Evolutionary conservation across 805 yeast genomes (phyloP).

Genomic region (Saturnispora ahearnii): DNA sequence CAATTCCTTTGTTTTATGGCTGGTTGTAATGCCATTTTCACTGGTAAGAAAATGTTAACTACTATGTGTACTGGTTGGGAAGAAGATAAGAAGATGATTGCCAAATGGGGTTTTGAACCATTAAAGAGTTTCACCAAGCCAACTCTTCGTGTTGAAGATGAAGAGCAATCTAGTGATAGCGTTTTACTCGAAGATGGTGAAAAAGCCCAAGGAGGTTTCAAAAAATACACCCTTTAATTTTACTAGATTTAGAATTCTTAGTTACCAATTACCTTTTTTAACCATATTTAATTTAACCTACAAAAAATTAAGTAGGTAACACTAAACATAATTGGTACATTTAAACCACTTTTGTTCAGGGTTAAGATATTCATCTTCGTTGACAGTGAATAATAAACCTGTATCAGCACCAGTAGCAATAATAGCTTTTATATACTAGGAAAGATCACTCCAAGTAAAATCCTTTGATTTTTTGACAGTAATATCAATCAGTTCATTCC

Average conservation of each 20-base stretch:
- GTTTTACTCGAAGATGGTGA: background rate
- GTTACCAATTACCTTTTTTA: background rate
- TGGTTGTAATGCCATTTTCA: slow-evolving; percentile 74
- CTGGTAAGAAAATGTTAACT: slow-evolving; percentile 74
- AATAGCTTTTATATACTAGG: slow-evolving; percentile 30
- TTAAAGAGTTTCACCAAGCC: slow-evolving; percentile 14
- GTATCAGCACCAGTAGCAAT: slow-evolving; percentile 33
- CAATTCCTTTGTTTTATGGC: slow-evolving; percentile 69
- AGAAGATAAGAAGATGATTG: slow-evolving; percentile 60
- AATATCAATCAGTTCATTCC: slow-evolving; percentile 27
- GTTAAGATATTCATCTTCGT: slow-evolving; percentile 36
- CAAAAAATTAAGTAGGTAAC: background rate
- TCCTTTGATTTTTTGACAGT: slow-evolving; percentile 27
- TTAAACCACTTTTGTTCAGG: slow-evolving; percentile 37
- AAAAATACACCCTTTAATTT: background rate
- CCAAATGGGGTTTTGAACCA: slow-evolving; percentile 49
- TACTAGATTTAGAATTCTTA: background rate
- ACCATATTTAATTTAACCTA: background rate
- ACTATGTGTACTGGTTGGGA: slow-evolving; percentile 83
- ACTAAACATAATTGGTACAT: slow-evolving; percentile 29
- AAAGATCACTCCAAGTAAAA: slow-evolving; percentile 28
- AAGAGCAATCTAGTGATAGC: background rate
- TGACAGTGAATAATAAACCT: slow-evolving; percentile 28
- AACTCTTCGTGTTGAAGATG: background rate
- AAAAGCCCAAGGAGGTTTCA: background rate